Base-by-base conservation (phyloP, 169 alveolate species). In the Eimeria mitis region DNA sequence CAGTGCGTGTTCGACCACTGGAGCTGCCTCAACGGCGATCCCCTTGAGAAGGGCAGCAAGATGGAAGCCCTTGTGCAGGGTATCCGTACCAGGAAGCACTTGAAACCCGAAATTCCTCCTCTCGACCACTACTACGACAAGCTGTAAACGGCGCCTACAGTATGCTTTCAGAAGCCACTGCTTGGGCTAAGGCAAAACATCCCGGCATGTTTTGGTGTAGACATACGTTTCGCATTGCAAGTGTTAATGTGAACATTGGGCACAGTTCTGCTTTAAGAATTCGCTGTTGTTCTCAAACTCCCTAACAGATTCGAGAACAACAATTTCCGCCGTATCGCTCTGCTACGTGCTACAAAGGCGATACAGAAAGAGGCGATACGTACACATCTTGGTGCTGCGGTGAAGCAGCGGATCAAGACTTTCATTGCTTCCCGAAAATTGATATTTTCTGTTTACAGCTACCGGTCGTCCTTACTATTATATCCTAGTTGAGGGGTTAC, bases 1-100 rank as follows among this genome's bases (percentile, higher is more conserved):
- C 99, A 99, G 98, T 99, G 99, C 96, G 99, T 99, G 96, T 99
- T 99, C 97, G 99, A 99, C 96, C 99, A 99, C 99, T 99, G 99
- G 99, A 99, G 98, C 95, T 95, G 97, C 90, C 97, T 99, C 94
- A 97, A 97, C 75, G 99, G 99, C 76, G 99, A 99, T 97, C 99
- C 99, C 23, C 97, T 98, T 83, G 99, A 99, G 97, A 98, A 98
- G 97, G 99, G 99, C n/a, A 97, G 99, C 95, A 99, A 99, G 98
- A 97, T 99, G 96, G 98, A 98, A 95, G 99, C 98, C 94, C 98
- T 99, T 89, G 99, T 99, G 75, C 97, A 98, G 96, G 96, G 95
- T 89, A 99, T 99, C 96, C 98, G 99, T 84, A 99, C 98, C 98
- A 98, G 99, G 97, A 99, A 99, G 99, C 99, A 99, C 97, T 96